Conservation (phyloP, 2,329 filamentous ascomycete genomes). For the Fusarium xylarioides region DNA sequence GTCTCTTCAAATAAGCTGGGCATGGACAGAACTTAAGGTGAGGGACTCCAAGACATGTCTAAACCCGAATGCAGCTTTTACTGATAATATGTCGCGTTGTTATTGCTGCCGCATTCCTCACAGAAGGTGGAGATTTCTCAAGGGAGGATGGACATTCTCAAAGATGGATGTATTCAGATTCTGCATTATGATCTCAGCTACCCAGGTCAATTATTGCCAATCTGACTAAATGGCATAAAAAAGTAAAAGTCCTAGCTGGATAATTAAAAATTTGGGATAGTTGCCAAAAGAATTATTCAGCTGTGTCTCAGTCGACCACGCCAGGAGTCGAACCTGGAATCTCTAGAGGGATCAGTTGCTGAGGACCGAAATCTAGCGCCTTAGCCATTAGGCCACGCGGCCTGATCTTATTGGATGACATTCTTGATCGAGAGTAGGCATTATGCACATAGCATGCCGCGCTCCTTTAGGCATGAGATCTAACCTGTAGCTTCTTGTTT, state of each 20-base stretch:
- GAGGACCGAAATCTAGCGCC: background rate
- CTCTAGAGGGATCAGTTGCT: background rate
- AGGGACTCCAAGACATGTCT: background rate
- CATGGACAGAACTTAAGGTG: background rate
- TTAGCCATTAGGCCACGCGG: background rate
- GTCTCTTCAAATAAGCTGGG: background rate
- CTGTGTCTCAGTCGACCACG: background rate
- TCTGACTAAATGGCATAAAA: fast-evolving
- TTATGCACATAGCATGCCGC: fast-evolving
- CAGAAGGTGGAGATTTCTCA: background rate
- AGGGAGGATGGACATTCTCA: background rate
- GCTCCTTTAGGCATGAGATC: background rate
- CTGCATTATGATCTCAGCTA: fast-evolving
- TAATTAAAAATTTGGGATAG: fast-evolving
- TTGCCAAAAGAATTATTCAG: background rate
- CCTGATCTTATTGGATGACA: background rate
- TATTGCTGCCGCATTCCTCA: background rate
- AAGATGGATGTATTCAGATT: fast-evolving
- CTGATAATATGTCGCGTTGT: background rate
- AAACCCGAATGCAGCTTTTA: fast-evolving
- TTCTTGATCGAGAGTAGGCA: fast-evolving
- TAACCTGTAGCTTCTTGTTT: no score
- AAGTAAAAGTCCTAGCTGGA: no score
- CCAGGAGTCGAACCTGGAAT: background rate
- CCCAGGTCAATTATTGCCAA: fast-evolving